Conservation (phyloP, 2,329 filamentous ascomycete genomes). For the Exophiala viscosa region DNA sequence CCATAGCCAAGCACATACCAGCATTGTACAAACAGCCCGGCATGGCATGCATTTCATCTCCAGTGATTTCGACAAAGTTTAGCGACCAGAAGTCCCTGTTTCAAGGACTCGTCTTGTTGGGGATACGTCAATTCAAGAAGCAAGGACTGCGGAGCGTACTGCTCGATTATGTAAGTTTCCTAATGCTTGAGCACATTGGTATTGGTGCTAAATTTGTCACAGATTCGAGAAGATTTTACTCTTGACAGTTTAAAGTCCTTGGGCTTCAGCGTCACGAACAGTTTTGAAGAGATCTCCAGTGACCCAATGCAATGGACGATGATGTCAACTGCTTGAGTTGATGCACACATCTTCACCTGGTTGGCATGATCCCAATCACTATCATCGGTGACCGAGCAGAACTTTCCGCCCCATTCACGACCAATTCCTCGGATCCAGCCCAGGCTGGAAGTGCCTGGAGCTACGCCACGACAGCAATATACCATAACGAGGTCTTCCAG, state of each 20-base stretch:
- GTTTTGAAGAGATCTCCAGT: constrained; percentile 75
- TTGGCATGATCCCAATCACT: too few relatives aligned
- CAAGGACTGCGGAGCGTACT: constrained; percentile 70
- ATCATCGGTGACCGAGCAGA: too few relatives aligned
- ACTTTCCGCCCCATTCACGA: too few relatives aligned
- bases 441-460: too few relatives aligned
- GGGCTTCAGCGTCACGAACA: constrained; percentile 75
- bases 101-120: constrained; percentile 76
- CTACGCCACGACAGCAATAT: too few relatives aligned
- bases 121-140: constrained; percentile 75
- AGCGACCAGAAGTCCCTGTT: constrained; percentile 68
- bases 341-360: neutral
- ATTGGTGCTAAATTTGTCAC: neutral
- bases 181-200: neutral
- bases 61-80: constrained; percentile 66
- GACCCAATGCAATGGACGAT: constrained; percentile 61
- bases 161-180: constrained; percentile 69
- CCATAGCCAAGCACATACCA: constrained; percentile 67
- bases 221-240: constrained; percentile 69
- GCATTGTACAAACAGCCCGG: constrained; percentile 56
- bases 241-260: constrained; percentile 71
- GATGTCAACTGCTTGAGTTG: constrained; percentile 33
- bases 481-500: too few relatives aligned
- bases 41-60: constrained; percentile 74
- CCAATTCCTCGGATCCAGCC: too few relatives aligned